These are phyloP conservation scores for Tricholoma furcatifolium DNA, from an alignment of 768 basidiomycete genomes.

Conservation along the genomic window DNA sequence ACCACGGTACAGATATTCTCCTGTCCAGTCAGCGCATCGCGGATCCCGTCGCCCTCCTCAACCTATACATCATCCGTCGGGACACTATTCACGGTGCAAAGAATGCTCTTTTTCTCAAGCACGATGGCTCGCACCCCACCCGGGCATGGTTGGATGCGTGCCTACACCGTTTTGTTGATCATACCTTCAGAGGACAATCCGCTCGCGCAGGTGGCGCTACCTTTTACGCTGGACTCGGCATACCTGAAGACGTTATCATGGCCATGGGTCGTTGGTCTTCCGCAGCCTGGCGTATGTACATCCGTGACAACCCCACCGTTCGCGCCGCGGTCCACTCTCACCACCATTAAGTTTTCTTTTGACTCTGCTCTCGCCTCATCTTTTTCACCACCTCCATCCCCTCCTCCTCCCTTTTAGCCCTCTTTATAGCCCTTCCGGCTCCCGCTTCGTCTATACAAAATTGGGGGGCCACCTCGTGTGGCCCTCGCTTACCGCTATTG, in stretches of 20 bases:
- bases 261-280: slow-evolving; percentile 24
- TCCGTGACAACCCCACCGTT: slow-evolving; percentile 19
- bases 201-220: slow-evolving; percentile 20
- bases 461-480: too few species aligned
- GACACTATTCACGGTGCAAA: slow-evolving; percentile 16
- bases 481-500: too few species aligned
- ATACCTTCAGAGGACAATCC: slow-evolving; percentile 22
- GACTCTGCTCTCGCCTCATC: too few species aligned
- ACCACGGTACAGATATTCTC: slow-evolving; percentile 23
- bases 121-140: slow-evolving; percentile 20
- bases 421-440: neutral
- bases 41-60: slow-evolving; percentile 17
- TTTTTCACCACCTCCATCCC: too few species aligned
- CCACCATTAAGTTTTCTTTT: slow-evolving; percentile 8
- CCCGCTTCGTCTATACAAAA: too few species aligned
- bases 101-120: slow-evolving; percentile 18
- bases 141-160: slow-evolving; percentile 21
- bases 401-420: slow-evolving; percentile 7
- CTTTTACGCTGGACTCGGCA: slow-evolving; percentile 21
- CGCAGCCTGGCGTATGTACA: slow-evolving; percentile 22
- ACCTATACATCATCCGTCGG: slow-evolving; percentile 8
- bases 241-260: slow-evolving; percentile 22
- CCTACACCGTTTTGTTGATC: slow-evolving; percentile 13
- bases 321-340: slow-evolving; percentile 13
- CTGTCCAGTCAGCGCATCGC: slow-evolving; percentile 18